Conservation (phyloP, 1,284 basidiomycete genomes). For the Sanghuangporus sanghuang region DNA sequence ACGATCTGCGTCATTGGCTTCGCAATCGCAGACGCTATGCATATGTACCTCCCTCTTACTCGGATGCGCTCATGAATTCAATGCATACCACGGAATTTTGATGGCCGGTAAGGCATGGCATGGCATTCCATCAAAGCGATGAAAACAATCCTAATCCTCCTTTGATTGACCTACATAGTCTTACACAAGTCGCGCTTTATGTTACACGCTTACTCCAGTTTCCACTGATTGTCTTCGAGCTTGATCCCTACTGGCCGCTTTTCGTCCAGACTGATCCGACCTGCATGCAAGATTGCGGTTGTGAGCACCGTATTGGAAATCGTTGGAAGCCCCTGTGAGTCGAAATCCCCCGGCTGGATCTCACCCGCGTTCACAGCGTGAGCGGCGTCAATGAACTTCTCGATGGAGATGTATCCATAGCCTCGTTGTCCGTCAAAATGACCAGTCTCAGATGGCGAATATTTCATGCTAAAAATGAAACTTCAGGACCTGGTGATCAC, state of each 20-base stretch:
- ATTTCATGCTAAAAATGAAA: slow-evolving; percentile 68
- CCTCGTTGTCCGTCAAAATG: slow-evolving; percentile 92
- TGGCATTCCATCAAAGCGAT: too few relatives aligned
- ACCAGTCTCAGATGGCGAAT: slow-evolving; percentile 85
- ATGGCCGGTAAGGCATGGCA: too few relatives aligned
- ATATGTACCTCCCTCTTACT: neutral
- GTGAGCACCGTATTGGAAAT: slow-evolving; percentile 86
- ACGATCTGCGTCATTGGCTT: too few relatives aligned
- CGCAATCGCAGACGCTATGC: too few relatives aligned
- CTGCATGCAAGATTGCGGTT: slow-evolving; percentile 89
- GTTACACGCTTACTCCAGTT: slow-evolving; percentile 53
- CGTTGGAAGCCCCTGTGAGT: slow-evolving; percentile 78
- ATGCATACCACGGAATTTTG: too few relatives aligned
- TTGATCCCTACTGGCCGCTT: slow-evolving; percentile 76
- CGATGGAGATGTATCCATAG: slow-evolving; percentile 87
- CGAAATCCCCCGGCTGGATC: slow-evolving; percentile 66
- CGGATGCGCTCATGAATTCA: neutral
- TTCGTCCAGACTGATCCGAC: slow-evolving; percentile 84
- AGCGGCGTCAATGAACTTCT: slow-evolving; percentile 85
- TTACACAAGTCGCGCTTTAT: neutral
- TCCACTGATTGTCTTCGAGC: slow-evolving; percentile 60
- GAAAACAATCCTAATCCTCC: neutral
- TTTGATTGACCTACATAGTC: neutral
- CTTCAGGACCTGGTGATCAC: slow-evolving; percentile 1
- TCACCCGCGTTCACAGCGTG: slow-evolving; percentile 71